Base-by-base conservation (phyloP, 352 stramenopile species). In the Globisporangium camurandrum region DNA sequence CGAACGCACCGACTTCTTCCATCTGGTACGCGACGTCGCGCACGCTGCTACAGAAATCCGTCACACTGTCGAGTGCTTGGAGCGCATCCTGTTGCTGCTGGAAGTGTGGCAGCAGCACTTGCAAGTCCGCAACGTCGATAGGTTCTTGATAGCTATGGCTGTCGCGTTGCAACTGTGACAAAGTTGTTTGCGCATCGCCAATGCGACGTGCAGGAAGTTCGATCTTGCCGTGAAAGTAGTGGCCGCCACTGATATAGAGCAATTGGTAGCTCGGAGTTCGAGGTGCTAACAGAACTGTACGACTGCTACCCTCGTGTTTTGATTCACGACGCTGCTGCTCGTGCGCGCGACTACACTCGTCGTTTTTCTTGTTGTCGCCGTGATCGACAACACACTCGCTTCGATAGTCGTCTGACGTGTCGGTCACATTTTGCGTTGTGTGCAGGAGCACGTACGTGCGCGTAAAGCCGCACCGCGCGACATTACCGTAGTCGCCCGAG, bases 11-110 rank as follows among this genome's bases (percentile, higher is more conserved):
- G 1, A 85, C 75, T 47, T 87, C 70, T 26, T 80, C 56, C 70
- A 87, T 84, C 47, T 85, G 72, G 23, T 84, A 84, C 22, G 84
- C 39, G 10, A 78, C 66, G 33, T 84, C 70, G 17, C 72, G 70
- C 33, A 84, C 43, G 27, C 66, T 70, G 10, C 63, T 59, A 16
- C 60, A 68, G 23, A 87, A 70, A 5, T 77, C 56, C 0, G 45
- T 54, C 16, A 80, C 48, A 17, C 61, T 54, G n/a, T 85, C 68
- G 2, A 84, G 63, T 4, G 60, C 57, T 10, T 52, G 44, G 9
- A 87, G 46, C 0, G 49, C 61, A 41, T 85, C 72, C 26, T 87
- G 72, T n/a, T 78, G 62, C 0, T 47, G 37, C 12, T 79, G 70
- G 40, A 87, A 80, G 40, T 80, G 54, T 12, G 70, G 67, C n/a